Conservation (phyloP, 2,329 filamentous ascomycete species). For the Capronia epimyces region DNA sequence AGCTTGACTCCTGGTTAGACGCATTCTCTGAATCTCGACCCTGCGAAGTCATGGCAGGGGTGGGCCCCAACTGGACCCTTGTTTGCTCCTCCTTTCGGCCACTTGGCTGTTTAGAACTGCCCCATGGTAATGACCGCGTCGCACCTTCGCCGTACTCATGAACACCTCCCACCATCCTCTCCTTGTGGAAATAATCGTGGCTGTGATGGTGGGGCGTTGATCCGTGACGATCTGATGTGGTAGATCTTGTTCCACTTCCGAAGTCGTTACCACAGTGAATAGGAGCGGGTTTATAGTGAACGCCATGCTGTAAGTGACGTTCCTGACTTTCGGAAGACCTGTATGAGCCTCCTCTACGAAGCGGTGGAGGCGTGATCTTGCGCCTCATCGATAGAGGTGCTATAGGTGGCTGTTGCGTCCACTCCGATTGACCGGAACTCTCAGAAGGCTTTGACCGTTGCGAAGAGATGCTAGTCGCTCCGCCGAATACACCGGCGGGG, state of each 20-base stretch:
- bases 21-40: neutral
- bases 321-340: neutral
- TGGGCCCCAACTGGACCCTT: neutral
- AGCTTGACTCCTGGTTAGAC: neutral
- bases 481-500: neutral
- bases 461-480: neutral
- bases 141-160: neutral
- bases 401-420: neutral
- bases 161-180: neutral
- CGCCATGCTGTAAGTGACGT: neutral
- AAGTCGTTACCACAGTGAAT: neutral
- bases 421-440: neutral
- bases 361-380: slow-evolving; percentile 10
- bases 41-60: no score
- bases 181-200: neutral
- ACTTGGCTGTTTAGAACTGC: neutral
- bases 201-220: neutral
- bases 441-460: neutral
- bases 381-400: slow-evolving; percentile 15
- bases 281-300: neutral
- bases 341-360: slow-evolving; percentile 4
- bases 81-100: neutral
- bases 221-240: neutral
- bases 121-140: neutral
- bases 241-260: neutral